phyloP scores from a whole-genome alignment of 2,329 filamentous ascomycete species.

The Magnaporthiopsis rhizophila region DNA sequence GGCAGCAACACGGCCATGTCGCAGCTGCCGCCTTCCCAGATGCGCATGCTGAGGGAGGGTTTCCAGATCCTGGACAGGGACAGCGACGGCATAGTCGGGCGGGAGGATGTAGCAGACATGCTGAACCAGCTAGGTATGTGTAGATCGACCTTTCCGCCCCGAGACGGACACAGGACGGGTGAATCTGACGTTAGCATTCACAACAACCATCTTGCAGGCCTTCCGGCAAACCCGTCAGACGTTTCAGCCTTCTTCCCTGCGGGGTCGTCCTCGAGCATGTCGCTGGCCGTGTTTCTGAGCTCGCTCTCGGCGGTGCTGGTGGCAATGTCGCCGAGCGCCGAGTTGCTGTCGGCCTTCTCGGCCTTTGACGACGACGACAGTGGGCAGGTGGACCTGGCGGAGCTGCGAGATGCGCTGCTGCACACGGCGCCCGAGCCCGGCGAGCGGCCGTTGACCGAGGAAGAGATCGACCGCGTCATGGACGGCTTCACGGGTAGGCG shows the following conservation, averaged over 20 bases:
- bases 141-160: no score
- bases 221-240: slow-evolving; percentile 63
- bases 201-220: slow-evolving; percentile 38
- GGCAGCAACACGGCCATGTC: slow-evolving; percentile 50
- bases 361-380: slow-evolving; percentile 96
- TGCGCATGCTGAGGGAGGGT: slow-evolving; percentile 81
- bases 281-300: slow-evolving; percentile 79
- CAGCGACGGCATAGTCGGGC: slow-evolving; percentile 74
- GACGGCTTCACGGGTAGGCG: slow-evolving; percentile 76
- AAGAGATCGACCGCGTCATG: slow-evolving; percentile 81
- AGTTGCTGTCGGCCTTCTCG: slow-evolving; percentile 82
- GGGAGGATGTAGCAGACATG: slow-evolving; percentile 81
- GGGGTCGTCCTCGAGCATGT: slow-evolving; percentile 62
- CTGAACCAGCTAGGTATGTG: slow-evolving; percentile 67
- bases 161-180: neutral
- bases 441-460: slow-evolving; percentile 53
- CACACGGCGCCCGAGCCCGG: slow-evolving; percentile 74
- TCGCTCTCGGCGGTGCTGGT: slow-evolving; percentile 67
- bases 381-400: slow-evolving; percentile 78
- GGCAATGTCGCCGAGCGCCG: slow-evolving; percentile 66
- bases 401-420: slow-evolving; percentile 75
- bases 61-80: slow-evolving; percentile 91
- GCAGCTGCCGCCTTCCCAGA: slow-evolving; percentile 71
- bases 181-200: neutral
- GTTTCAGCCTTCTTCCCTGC: slow-evolving; percentile 79